These are phyloP conservation scores for Capronia americana DNA, from an alignment of 2,329 filamentous ascomycete species.

Conservation along the genomic window DNA sequence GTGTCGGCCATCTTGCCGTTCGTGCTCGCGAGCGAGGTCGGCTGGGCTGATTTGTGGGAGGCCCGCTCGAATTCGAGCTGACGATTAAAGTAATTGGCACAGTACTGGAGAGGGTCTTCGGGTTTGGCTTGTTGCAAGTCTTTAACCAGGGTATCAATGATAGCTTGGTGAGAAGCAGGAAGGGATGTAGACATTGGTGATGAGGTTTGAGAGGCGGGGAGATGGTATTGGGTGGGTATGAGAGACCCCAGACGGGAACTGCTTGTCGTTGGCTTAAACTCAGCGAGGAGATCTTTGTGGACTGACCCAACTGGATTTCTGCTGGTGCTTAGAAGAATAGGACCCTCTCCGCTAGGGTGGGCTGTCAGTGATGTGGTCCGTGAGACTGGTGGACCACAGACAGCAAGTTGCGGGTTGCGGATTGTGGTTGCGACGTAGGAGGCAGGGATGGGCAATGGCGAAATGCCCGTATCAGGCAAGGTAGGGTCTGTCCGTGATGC, in stretches of 20 bases:
- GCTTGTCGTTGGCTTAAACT: slow-evolving; percentile 25
- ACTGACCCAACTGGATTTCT: slow-evolving; percentile 15
- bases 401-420: slow-evolving; percentile 1
- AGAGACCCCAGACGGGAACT: slow-evolving; percentile 14
- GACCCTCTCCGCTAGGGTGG: slow-evolving; percentile 28
- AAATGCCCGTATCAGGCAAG: slow-evolving; percentile 24
- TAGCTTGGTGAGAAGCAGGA: slow-evolving; percentile 63
- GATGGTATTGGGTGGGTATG: slow-evolving; percentile 17
- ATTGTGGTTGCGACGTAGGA: not conserved
- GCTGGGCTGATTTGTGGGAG: slow-evolving; percentile 55
- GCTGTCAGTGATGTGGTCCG: slow-evolving; percentile 25
- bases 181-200: slow-evolving; percentile 51
- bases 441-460: slow-evolving; percentile 18
- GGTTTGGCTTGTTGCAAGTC: slow-evolving; percentile 66
- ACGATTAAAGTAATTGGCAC: slow-evolving; percentile 70
- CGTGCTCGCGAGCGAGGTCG: slow-evolving; percentile 50
- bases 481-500: not conserved
- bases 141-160: slow-evolving; percentile 68
- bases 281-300: slow-evolving; percentile 15
- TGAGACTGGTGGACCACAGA: slow-evolving; percentile 15
- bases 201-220: slow-evolving; percentile 32
- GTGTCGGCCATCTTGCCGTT: slow-evolving; percentile 70
- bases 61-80: slow-evolving; percentile 70
- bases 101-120: slow-evolving; percentile 72
- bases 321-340: slow-evolving; percentile 24